phyloP scores from a whole-genome alignment of 2,329 filamentous ascomycete species.

The Thelonectria olida region DNA sequence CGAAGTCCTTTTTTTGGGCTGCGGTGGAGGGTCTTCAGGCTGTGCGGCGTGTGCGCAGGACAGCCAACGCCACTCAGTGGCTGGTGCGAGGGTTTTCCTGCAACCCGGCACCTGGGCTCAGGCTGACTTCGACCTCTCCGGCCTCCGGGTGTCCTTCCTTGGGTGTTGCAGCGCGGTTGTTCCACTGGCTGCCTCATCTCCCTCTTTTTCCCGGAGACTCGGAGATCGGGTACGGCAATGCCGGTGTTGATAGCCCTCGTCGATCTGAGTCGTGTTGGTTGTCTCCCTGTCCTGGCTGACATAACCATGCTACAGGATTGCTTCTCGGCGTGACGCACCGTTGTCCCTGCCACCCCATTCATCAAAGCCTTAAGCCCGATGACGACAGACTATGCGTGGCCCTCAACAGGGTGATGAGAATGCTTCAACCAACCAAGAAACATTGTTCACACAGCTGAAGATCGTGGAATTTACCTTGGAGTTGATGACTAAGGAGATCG shows the following conservation, averaged over 20 bases:
- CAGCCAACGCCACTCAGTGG: conserved; percentile 30
- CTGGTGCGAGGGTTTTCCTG: conserved; percentile 14
- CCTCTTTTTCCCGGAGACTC: conserved; percentile 11
- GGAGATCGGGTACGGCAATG: conserved; percentile 18
- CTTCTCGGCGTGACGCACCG: conserved; percentile 13
- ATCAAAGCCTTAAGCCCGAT: conserved; percentile 1
- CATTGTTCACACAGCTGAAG: too few species aligned
- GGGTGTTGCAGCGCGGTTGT: neutral
- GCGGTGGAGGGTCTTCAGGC: conserved; percentile 1
- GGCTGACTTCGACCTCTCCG: neutral
- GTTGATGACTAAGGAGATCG: conserved; percentile 7
- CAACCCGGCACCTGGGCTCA: neutral
- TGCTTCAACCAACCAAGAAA: neutral
- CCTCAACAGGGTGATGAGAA: neutral
- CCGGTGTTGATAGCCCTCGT: conserved; percentile 5
- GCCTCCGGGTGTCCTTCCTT: too few species aligned
- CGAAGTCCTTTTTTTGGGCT: conserved; percentile 5
- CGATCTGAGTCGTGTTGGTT: too few species aligned
- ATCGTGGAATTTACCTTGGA: neutral
- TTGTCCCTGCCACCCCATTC: neutral
- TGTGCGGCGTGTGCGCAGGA: conserved; percentile 1
- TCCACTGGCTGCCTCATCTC: conserved; percentile 4
- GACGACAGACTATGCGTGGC: conserved; percentile 8
- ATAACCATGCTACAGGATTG: neutral
- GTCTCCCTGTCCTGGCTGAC: neutral